Base-by-base conservation (phyloP, 768 basidiomycete species). In the Termitomyces sp. region DNA sequence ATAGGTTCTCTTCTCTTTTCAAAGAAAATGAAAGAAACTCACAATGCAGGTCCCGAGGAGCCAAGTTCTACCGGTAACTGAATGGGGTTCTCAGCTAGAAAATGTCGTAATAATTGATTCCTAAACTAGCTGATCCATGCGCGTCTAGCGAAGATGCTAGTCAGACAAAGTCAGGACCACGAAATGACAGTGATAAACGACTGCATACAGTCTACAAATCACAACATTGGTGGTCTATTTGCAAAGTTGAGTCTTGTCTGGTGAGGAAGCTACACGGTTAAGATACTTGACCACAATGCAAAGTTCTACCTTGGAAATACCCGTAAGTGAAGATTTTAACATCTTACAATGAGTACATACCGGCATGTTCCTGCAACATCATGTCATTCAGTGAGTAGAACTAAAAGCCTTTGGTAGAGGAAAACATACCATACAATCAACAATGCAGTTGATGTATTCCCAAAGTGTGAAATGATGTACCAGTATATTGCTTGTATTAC, bases 1-100 rank as follows among this genome's bases (percentile, higher is more conserved):
- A 2, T 26, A 26, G 26, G 2, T 26, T 26, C 26, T 26, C 4
- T 26, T 26, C 26, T 26, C 4, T 26, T 26, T 26, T 4, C 4
- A 2, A 40, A 38, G n/a, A n/a, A 38, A 38, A 5, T 18, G 2
- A 38, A 38, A 38, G 36, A 38, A 1, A 40, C 55, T 55, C 46
- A 55, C 55, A 38, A 55, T 33, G n/a, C 54, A 47, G n/a, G 54
- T 55, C 9, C 45, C 16, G 11, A 55, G 54, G 45, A 55, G 46
- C n/a, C 38, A 22, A 16, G 28, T 55, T 35, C 54, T 20, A 9
- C 35, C 33, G 24, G 55, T 30, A 18, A 55, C 46, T 55, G 32
- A 14, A 18, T 18, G 26, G 24, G 47, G 2, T 11, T 30, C 9
- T 38, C n/a, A 41, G 9, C 18, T 5, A 1, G 24, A 40, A 24